These are phyloP conservation scores for Rhododendron williamsianum DNA, from an alignment of 148 eudicot genomes.

Conservation along the genomic window DNA sequence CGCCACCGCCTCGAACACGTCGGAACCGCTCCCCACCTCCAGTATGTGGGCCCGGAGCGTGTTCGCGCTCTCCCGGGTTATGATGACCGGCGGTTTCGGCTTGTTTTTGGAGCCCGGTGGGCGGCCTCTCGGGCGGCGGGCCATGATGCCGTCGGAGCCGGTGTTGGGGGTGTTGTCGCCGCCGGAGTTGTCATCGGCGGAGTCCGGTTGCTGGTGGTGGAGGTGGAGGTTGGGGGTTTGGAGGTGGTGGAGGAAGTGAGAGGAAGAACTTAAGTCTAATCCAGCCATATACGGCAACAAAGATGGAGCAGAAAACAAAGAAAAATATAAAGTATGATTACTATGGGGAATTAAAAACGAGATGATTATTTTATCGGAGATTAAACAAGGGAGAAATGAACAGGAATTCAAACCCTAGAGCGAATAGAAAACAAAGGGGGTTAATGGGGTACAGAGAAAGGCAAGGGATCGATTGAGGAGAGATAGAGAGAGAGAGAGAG, in stretches of 20 bases:
- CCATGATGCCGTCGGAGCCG: constrained; percentile 15
- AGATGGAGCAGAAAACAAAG: constrained; percentile 19
- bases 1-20: constrained; percentile 45
- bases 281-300: constrained; percentile 37
- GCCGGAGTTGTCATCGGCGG: constrained; percentile 25
- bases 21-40: constrained; percentile 40
- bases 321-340: constrained; percentile 20
- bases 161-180: constrained; percentile 17
- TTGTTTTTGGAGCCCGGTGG: constrained; percentile 51
- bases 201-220: constrained; percentile 27
- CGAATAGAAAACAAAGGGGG: constrained; percentile 29
- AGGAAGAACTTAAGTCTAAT: constrained; percentile 38
- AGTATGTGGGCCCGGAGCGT: constrained; percentile 53
- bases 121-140: constrained; percentile 42
- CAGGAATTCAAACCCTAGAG: constrained; percentile 21
- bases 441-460: constrained; percentile 19
- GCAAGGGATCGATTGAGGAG: background rate
- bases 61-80: constrained; percentile 49
- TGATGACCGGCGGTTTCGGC: constrained; percentile 51
- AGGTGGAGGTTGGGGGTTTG: constrained; percentile 43
- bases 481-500: constrained; percentile 5
- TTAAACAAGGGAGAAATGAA: constrained; percentile 14
- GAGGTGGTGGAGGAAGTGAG: constrained; percentile 37
- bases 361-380: constrained; percentile 13
- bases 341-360: constrained; percentile 16